Base-by-base conservation (phyloP, 306 rosid genomes). In the Senna tora region DNA sequence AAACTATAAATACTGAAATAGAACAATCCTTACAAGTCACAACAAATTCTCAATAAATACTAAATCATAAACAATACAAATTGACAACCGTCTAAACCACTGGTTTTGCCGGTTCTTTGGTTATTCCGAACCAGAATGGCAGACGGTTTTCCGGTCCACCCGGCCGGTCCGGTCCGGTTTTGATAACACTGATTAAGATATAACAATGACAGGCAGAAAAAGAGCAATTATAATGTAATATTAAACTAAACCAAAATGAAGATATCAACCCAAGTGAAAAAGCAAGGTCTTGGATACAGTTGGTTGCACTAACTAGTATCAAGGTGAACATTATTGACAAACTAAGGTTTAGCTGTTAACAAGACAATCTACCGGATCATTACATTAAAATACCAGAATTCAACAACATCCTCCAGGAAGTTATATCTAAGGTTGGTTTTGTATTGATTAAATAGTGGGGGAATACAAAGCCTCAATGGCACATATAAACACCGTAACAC, bases 251-350 rank as follows among this genome's bases (percentile, higher is more conserved):
- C 25, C 50, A 62, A 41, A 58, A 58, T 22, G 50, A 6, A 65
- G 70, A 71, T 41, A 50, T 58, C 43, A 4, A 9, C 33, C 46
- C 66, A 56, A 70, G 20, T 49, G 34, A 16, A 57, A 50, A 36
- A 66, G 56, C 50, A 52, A 50, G 67, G 69, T n/a, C 49, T 71
- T 66, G 28, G 25, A 59, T 34, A 59, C 51, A 34, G 39, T 71
- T 58, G 62, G 13, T 39, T 57, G 57, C 67, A 39, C 58, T 55
- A 30, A 74, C 53, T 62, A 42, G n/a, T 28, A 64, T 34, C 62
- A 71, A 43, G 64, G 32, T 58, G 36, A 41, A 41, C 64, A 57
- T 69, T 25, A 79, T 71, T 70, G 65, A 71, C 75, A 50, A 55
- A 47, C 57, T 39, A 59, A 71, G 67, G 67, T 51, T 51, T 65